Evolutionary conservation across 352 stramenopile genomes (phyloP), one percentile per base, ranked within the genome.

Genomic region (Globisporangium viniferum): DNA sequence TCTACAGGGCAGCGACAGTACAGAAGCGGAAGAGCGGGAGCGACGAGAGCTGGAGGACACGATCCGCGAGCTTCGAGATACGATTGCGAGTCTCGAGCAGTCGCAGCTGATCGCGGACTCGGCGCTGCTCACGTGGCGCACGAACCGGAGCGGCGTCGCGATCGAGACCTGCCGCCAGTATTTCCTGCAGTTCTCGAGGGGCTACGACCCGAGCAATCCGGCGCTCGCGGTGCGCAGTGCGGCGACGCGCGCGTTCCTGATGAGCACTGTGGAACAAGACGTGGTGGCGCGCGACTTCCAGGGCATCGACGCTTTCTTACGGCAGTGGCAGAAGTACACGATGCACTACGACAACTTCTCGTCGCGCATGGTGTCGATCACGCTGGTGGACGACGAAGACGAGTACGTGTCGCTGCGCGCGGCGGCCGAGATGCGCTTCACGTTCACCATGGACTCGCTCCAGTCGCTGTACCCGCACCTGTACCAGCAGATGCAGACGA

Each of bases 261-360:
- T 71, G 10, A 76, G 72, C 53, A 41, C 77, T 12, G 69, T 81
- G 53, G 72, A 79, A 4, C 33, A 60, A 0, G 76, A 86, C 46
- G 41, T 88, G 4, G 6, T 88, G 18, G 83, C 78, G 60, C 66
- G 78, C 24, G 81, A 90, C 65, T 88, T 83, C 59, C 57, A 76
- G 36, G 81, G 81, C 8, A 5, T 82, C 3, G 64, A 81, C 12
- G 46, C 76, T 4, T 78, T 82, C 22, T 66, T 88, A 60, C 62
- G 75, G 18, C 81, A 88, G 68, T 90, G 81, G 81, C 74, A 85
- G 61, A 80, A 76, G 64, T 88, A 90, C 67, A 90, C 81, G 36
- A 76, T 66, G 3, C 81, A 77, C 76, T 81, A 90, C 66, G 66
- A 74, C 27, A 65, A 76, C 31, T 67, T 87, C 15, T 59, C 53